phyloP scores from a whole-genome alignment of 2,329 filamentous ascomycete genomes.

The Mariannaea elegans region DNA sequence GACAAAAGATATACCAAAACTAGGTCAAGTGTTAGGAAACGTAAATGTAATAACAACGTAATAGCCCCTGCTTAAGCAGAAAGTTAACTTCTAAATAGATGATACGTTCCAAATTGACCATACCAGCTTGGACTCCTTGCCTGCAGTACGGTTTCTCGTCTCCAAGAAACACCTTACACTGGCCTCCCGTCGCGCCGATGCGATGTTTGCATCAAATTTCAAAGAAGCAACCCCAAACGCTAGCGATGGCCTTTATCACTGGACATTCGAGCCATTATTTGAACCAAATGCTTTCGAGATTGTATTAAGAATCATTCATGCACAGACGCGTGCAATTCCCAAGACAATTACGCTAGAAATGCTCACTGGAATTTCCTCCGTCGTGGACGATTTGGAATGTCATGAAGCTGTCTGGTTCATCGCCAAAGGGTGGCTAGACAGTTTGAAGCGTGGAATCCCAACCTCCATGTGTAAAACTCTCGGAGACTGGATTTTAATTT shows the following conservation, averaged over 20 bases:
- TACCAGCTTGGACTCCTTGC: too few relatives aligned
- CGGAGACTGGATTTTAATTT: conserved; percentile 20
- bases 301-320: conserved; percentile 30
- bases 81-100: too few relatives aligned
- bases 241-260: background rate
- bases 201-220: conserved; percentile 3
- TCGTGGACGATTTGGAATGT: conserved; percentile 32
- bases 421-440: conserved; percentile 18
- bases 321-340: conserved; percentile 17
- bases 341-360: background rate
- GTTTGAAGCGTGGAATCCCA: conserved; percentile 1
- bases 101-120: too few relatives aligned
- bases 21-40: too few relatives aligned
- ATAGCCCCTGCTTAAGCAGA: too few relatives aligned
- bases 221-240: background rate
- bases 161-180: conserved; percentile 14
- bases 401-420: conserved; percentile 24
- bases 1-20: too few relatives aligned
- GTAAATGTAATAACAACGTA: too few relatives aligned
- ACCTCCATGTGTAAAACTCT: conserved; percentile 3
- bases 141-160: background rate
- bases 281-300: conserved; percentile 26
- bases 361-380: conserved; percentile 24
- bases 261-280: conserved; percentile 28
- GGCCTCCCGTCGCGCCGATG: conserved; percentile 1